Evolutionary conservation across 106 monocot species (phyloP).

Genomic region (Amphibolis antarctica): DNA sequence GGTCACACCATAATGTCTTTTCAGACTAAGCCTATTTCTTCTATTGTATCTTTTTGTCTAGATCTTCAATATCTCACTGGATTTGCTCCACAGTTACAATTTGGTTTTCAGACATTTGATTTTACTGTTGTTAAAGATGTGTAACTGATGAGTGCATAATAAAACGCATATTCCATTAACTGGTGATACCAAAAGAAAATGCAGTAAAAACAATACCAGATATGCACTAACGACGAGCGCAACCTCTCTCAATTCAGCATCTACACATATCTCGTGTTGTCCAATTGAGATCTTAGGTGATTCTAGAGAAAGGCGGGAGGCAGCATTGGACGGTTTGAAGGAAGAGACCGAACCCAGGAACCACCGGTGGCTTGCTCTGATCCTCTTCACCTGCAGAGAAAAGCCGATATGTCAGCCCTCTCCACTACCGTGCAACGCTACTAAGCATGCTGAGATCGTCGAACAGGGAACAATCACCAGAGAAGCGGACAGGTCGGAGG

Average conservation of each 20-base stretch:
- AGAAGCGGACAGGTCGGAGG: conserved; percentile 24
- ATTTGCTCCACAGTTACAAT: too few species aligned
- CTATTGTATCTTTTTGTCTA: too few species aligned
- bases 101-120: too few species aligned
- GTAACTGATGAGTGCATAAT: too few species aligned
- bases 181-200: neutral
- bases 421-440: too few species aligned
- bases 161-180: too few species aligned
- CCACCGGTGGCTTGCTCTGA: conserved; percentile 60
- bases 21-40: too few species aligned
- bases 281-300: conserved; percentile 44
- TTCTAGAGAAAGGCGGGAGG: conserved; percentile 53
- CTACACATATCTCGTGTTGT: conserved; percentile 22
- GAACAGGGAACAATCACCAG: conserved; percentile 26
- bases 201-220: conserved; percentile 36
- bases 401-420: neutral
- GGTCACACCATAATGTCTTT: too few species aligned
- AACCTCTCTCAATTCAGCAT: conserved; percentile 43
- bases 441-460: too few species aligned
- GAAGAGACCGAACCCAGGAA: conserved; percentile 41
- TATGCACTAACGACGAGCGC: conserved; percentile 49
- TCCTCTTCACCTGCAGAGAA: conserved; percentile 40
- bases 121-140: too few species aligned
- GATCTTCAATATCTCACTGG: too few species aligned
- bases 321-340: conserved; percentile 46